phyloP scores from a whole-genome alignment of 164 flowering plant genomes.

The Macadamia integrifolia region DNA sequence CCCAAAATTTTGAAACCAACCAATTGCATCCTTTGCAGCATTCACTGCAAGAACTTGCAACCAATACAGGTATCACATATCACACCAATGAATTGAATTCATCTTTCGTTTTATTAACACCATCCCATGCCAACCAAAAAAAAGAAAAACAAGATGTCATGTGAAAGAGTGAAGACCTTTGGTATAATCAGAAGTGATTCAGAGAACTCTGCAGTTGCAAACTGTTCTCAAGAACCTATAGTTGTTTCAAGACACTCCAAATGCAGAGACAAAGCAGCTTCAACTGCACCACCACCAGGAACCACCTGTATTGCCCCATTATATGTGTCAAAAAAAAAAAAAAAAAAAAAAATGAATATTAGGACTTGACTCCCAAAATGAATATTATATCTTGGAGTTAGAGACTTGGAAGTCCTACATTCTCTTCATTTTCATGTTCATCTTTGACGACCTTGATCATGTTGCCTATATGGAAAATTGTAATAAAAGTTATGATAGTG shows the following conservation, averaged over 20 bases:
- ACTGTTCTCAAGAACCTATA: constrained; percentile 78
- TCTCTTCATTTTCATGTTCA: constrained; percentile 53
- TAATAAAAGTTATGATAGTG: constrained; percentile 97
- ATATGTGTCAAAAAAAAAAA: too few relatives aligned
- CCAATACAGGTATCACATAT: constrained; percentile 25
- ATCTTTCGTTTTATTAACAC: background rate
- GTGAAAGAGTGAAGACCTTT: constrained; percentile 39
- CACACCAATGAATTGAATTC: background rate
- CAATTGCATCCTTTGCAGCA: constrained; percentile 99
- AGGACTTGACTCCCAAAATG: too few relatives aligned
- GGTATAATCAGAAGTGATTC: constrained; percentile 86
- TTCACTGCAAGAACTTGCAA: constrained; percentile 45
- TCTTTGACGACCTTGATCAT: constrained; percentile 94
- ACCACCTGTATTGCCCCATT: constrained; percentile 19
- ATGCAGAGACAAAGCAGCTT: constrained; percentile 87
- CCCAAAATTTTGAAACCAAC: constrained; percentile 82
- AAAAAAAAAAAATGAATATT: too few relatives aligned
- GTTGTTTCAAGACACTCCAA: constrained; percentile 92
- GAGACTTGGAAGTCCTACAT: too few relatives aligned
- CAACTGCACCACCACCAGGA: constrained; percentile 99
- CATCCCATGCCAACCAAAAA: background rate
- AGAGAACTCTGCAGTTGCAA: constrained; percentile 97
- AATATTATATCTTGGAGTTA: too few relatives aligned
- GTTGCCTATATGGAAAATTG: constrained; percentile 94
- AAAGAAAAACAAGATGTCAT: background rate